Percentiles rank a stretch among this genome's conserved stretches.
phyloP scores from a whole-genome alignment of 2,329 filamentous ascomycete species.

The Rutstroemia sp. region DNA sequence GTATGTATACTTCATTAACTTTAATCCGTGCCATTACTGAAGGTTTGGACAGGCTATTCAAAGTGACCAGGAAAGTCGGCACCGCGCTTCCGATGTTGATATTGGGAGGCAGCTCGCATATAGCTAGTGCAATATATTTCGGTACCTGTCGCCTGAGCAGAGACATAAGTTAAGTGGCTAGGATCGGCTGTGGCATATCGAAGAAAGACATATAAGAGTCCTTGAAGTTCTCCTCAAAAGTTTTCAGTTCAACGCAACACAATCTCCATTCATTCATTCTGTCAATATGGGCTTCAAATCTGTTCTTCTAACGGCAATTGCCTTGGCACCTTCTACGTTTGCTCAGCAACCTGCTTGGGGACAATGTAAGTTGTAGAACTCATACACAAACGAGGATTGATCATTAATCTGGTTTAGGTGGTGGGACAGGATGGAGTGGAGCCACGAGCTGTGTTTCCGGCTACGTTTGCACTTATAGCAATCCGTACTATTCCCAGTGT shows the following conservation, averaged over 20 bases:
- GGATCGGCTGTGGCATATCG: neutral
- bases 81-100: constrained; percentile 16
- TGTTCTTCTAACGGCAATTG: constrained; percentile 24
- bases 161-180: neutral
- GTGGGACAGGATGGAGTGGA: constrained; percentile 22
- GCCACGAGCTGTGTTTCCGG: constrained; percentile 25
- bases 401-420: constrained; percentile 16
- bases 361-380: constrained; percentile 22
- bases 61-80: constrained; percentile 18
- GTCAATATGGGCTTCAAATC: constrained; percentile 24
- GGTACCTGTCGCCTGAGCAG: neutral
- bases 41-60: constrained; percentile 18
- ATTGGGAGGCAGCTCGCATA: neutral
- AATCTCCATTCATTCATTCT: constrained; percentile 9
- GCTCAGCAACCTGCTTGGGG: constrained; percentile 22
- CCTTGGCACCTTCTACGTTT: constrained; percentile 25
- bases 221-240: neutral
- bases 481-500: constrained; percentile 27
- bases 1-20: neutral
- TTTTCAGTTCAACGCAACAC: neutral
- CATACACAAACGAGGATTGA: neutral
- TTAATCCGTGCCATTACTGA: neutral
- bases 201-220: constrained; percentile 1
- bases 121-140: neutral
- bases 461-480: constrained; percentile 20